Base-by-base conservation (phyloP, 805 yeast species). In the Candida maris region DNA sequence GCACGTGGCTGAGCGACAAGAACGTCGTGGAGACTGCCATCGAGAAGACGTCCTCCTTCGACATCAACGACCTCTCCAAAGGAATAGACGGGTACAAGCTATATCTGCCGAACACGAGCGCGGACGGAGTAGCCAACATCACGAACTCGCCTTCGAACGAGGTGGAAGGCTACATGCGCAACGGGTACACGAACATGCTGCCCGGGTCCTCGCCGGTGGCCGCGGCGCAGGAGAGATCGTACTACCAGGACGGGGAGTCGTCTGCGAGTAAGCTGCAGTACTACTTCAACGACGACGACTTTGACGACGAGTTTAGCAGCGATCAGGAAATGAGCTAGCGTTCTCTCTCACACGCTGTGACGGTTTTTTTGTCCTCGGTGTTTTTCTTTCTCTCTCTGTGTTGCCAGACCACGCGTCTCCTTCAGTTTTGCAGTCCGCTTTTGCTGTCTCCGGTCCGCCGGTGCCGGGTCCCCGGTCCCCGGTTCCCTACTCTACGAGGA, bases 1-100 rank as follows among this genome's bases (percentile, higher is more conserved):
- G 82, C 44, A 64, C 69, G 2, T 57, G 55, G 44, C 15, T 62
- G 19, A 58, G 67, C 22, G 64, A 62, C 21, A 65, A 66, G 31
- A 77, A 77, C 35, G 68, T 70, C 32, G 52, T 60, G 39, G 62
- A 70, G 20, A 67, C 75, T 34, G 62, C 65, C 27, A 68, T 77
- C 38, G 81, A 77, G 51, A 71, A 73, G 47, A 50, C 53, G 23
- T 56, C 64, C 3, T 44, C 61, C 5, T 61, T 63, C 35, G 64
- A 63, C 43, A 37, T 63, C 19, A 47, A 49, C 27, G 49, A 61
- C 19, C 45, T 50, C 7, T 39, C 52, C 14, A 49, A 54, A 22
- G 68, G 68, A 27, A 62, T 63, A 13, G 68, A 63, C 39, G 68
- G 68, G 12, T 63, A 63, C 41, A 57, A 46, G 28, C 38, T 61